Conservation (phyloP, 108 stramenopile species). For the Pseudonitzschia multistriata region DNA sequence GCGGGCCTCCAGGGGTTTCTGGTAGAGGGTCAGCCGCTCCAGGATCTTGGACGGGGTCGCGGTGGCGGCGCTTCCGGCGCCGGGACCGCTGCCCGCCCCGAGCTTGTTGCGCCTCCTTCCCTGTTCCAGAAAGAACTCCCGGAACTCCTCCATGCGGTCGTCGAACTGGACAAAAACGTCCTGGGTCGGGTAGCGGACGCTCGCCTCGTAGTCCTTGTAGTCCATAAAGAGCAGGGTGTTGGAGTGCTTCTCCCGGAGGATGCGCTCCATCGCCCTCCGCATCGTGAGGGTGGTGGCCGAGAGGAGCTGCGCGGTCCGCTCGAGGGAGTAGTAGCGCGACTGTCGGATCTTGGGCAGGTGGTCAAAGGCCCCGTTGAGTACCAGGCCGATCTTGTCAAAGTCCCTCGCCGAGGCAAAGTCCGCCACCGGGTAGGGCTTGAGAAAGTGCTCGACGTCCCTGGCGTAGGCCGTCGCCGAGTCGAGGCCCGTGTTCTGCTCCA, state of each 20-base stretch:
- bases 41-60: constrained; percentile 69
- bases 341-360: constrained; percentile 82
- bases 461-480: constrained; percentile 65
- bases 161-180: constrained; percentile 82
- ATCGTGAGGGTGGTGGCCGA: constrained; percentile 83
- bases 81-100: constrained; percentile 39
- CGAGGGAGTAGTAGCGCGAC: constrained; percentile 83
- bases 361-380: constrained; percentile 72
- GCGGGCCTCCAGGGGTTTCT: constrained; percentile 61
- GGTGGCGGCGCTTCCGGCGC: constrained; percentile 5
- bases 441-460: constrained; percentile 76
- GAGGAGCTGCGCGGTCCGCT: constrained; percentile 72
- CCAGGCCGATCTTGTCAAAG: constrained; percentile 52
- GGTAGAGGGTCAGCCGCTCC: constrained; percentile 70
- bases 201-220: constrained; percentile 67
- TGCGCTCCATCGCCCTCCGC: constrained; percentile 40
- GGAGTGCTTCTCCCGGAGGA: constrained; percentile 55
- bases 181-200: constrained; percentile 59
- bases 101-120: constrained; percentile 62
- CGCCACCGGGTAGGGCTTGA: constrained; percentile 78
- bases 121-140: constrained; percentile 70
- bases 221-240: constrained; percentile 57
- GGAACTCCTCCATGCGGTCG: constrained; percentile 60
- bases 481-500: constrained; percentile 89
- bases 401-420: constrained; percentile 74